A percentile compares a stretch with the other conserved stretches of the same genome.
phyloP scores from a whole-genome alignment of 73 alveolate species.

The Paraurostyla sp. region DNA sequence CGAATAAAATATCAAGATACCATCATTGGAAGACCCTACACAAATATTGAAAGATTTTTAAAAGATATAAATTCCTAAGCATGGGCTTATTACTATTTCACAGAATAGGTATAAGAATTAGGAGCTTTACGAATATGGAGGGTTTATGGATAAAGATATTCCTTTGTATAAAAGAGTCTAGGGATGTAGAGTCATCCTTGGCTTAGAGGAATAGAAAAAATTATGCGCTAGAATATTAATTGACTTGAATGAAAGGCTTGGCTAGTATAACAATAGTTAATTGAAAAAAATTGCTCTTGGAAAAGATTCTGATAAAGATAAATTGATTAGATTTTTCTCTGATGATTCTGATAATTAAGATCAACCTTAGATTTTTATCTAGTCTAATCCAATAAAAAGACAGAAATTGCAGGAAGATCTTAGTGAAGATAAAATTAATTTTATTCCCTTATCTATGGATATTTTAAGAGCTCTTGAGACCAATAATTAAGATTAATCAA shows the following conservation, averaged over 20 bases:
- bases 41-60: slow-evolving; percentile 10
- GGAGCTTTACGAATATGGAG: slow-evolving; percentile 39
- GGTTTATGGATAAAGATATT: slow-evolving; percentile 46
- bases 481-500: too few relatives aligned
- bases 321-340: too few relatives aligned
- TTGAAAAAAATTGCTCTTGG: neutral
- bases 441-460: too few relatives aligned
- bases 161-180: slow-evolving; percentile 15
- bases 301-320: too few relatives aligned
- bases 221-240: slow-evolving; percentile 11
- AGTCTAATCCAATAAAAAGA: too few relatives aligned
- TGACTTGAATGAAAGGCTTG: slow-evolving; percentile 49
- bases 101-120: slow-evolving; percentile 24
- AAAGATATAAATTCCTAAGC: neutral
- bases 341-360: too few relatives aligned
- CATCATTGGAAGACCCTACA: neutral
- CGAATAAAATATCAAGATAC: neutral
- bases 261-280: neutral
- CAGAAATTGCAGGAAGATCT: too few relatives aligned
- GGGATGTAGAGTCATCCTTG: neutral
- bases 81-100: neutral
- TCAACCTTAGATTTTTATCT: too few relatives aligned
- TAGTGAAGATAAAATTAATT: too few relatives aligned
- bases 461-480: too few relatives aligned
- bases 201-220: slow-evolving; percentile 14